Conservation (phyloP, 2,329 filamentous ascomycete species). For the Emericellopsis atlantica region DNA sequence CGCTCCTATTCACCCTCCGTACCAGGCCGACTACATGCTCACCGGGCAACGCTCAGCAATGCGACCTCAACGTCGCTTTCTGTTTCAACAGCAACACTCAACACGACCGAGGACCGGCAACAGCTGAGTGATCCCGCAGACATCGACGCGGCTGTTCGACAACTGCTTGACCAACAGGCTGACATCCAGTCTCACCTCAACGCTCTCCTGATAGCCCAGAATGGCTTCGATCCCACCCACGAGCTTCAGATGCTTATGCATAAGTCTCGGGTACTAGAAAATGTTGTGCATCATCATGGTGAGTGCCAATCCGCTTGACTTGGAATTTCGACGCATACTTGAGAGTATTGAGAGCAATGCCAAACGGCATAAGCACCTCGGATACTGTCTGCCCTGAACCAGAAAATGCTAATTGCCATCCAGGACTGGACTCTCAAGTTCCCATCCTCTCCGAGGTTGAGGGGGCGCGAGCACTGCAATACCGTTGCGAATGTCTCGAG, state of each 20-base stretch:
- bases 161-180: slow-evolving; percentile 37
- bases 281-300: slow-evolving; percentile 36
- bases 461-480: slow-evolving; percentile 43
- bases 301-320: slow-evolving; percentile 7
- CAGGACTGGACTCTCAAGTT: slow-evolving; percentile 17
- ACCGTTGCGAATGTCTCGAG: slow-evolving; percentile 46
- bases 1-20: background rate
- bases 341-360: no score
- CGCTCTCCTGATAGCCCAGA: slow-evolving; percentile 31
- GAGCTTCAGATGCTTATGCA: slow-evolving; percentile 44
- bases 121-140: slow-evolving; percentile 3
- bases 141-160: slow-evolving; percentile 17
- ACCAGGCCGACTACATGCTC: background rate
- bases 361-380: background rate
- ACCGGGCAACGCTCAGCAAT: slow-evolving; percentile 2
- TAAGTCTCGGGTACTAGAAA: slow-evolving; percentile 36
- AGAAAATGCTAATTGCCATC: background rate
- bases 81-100: background rate
- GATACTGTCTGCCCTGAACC: background rate
- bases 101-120: background rate
- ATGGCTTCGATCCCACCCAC: slow-evolving; percentile 30
- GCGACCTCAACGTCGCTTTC: slow-evolving; percentile 1
- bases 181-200: slow-evolving; percentile 38
- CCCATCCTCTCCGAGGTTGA: slow-evolving; percentile 40
- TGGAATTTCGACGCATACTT: no score